Percentiles rank a stretch among this genome's conserved stretches.
Conservation (phyloP, 2,329 filamentous ascomycete genomes). For the Ophiostoma ulmi region DNA sequence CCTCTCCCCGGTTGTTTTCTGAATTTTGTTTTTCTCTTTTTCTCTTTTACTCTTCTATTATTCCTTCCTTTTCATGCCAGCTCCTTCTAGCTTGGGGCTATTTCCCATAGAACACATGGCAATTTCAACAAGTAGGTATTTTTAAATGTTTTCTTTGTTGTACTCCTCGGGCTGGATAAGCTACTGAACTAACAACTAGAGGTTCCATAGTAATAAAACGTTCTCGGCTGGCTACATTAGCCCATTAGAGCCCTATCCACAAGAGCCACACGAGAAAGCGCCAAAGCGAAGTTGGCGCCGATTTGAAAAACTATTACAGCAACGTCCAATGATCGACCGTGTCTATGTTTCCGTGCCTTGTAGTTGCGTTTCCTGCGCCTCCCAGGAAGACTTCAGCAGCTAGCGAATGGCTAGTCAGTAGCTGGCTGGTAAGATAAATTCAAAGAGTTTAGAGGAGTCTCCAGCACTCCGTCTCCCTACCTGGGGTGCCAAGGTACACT, state of each 20-base stretch:
- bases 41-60: not conserved
- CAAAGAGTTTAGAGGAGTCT: not conserved
- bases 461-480: not conserved
- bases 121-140: not conserved
- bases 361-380: not conserved
- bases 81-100: not conserved
- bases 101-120: not conserved
- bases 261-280: not conserved
- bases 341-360: not conserved
- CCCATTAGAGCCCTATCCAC: not conserved
- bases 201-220: constrained; percentile 6
- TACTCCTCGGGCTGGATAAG: not conserved
- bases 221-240: not conserved
- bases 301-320: not conserved
- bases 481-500: not conserved
- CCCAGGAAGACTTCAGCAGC: not conserved
- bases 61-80: not conserved
- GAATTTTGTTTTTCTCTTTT: not conserved
- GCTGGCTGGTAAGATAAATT: not conserved
- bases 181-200: not conserved
- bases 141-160: not conserved
- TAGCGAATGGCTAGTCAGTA: not conserved
- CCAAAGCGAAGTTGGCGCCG: not conserved
- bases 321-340: not conserved
- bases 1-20: not conserved